Evolutionary conservation across 108 stramenopile species (phyloP), one percentile per base, ranked within the genome.

Genomic region (Chaetoceros tenuissimus): DNA sequence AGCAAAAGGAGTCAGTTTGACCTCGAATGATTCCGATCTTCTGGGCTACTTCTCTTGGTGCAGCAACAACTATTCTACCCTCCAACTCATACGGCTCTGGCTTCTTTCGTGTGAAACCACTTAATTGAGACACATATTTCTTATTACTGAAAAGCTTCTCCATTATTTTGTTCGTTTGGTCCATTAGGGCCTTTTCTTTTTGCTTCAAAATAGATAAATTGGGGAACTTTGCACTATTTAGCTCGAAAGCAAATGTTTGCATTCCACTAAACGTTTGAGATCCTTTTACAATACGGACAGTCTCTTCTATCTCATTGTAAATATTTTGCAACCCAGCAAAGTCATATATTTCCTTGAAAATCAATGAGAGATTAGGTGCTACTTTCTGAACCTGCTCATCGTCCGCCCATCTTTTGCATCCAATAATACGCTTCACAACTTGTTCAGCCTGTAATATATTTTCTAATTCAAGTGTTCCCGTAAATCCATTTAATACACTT

Each of bases 361-460:
- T 62, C 24, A 48, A 40, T 23, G 77, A 62, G 44, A 89, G 40
- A 10, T 26, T 28, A 34, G 81, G 77, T 46, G 60, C 63, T 62
- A 55, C 56, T 3, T 48, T 57, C 34, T 53, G 21, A 18, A 60
- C 66, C 17, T 51, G 28, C 28, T 55, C 57, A 7, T 54, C 24
- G 2, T 34, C 24, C n/a, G 84, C 67, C 88, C 88, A 89, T 19
- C 60, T 45, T 31, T 75, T 50, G 0, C 78, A 73, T 22, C 73
- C 24, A 10, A 86, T 31, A 21, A 89, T 48, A 23, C 59, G 67
- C 29, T 74, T 62, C 18, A 80, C 59, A 1, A 86, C 80, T 29
- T 85, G 69, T 45, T 89, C 88, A 1, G 88, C 84, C 59, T 89
- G 72, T 18, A 89, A 47, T 48, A 89, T 69, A 58, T 75, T 31